Evolutionary conservation across 2,329 filamentous ascomycete species (phyloP).

Genomic region (Fusarium pilosicola): DNA sequence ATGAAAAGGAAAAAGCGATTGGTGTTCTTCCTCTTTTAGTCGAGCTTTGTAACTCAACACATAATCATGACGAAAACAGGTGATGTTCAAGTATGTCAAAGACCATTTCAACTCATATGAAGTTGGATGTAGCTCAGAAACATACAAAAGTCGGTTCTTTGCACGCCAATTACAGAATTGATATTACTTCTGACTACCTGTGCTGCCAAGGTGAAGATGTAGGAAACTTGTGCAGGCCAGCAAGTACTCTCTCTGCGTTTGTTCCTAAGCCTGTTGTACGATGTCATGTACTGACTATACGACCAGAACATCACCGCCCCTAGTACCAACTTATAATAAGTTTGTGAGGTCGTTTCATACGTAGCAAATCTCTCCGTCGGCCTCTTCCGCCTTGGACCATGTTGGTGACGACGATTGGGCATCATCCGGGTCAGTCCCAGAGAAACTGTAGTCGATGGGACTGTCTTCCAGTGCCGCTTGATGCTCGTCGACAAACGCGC

Average conservation of each 20-base stretch:
- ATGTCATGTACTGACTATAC: neutral
- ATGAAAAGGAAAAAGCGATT: neutral
- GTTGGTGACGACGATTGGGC: neutral
- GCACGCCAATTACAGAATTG: neutral
- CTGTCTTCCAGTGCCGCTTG: neutral
- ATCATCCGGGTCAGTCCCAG: neutral
- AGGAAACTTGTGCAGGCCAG: neutral
- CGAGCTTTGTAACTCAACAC: neutral
- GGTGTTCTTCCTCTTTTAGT: neutral
- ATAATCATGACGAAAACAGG: neutral
- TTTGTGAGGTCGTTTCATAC: neutral
- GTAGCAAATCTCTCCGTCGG: neutral
- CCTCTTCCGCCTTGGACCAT: neutral
- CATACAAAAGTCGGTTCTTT: neutral
- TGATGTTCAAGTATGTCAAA: neutral
- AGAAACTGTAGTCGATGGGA: rapidly evolving
- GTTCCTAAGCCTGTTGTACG: neutral
- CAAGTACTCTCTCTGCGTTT: neutral
- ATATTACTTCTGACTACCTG: neutral
- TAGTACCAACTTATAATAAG: neutral
- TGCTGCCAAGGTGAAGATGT: neutral
- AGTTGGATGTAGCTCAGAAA: neutral
- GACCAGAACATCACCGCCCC: neutral
- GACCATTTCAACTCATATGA: neutral
- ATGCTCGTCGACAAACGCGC: neutral